These are phyloP conservation scores for Fraxinus albicans DNA, from an alignment of 305 asterid species.

Conservation along the genomic window DNA sequence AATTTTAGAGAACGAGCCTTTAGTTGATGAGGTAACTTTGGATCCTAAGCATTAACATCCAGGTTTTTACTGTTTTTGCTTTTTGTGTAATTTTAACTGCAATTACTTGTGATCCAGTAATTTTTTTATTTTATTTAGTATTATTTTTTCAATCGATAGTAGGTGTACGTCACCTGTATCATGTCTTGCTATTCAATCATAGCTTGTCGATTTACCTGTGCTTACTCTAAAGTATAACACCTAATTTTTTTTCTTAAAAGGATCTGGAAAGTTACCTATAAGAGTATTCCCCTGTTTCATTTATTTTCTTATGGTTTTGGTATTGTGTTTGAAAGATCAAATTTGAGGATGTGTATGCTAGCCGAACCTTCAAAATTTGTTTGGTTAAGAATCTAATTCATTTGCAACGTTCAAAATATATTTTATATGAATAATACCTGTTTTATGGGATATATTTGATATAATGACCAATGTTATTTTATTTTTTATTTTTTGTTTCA, in stretches of 20 bases:
- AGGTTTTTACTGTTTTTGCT: not conserved
- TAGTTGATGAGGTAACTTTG: constrained; percentile 67
- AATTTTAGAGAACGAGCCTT: constrained; percentile 86
- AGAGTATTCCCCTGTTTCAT: not conserved
- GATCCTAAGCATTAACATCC: constrained; percentile 11
- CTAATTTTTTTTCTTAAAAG: not conserved
- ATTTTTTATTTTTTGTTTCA: not conserved
- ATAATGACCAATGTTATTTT: not conserved
- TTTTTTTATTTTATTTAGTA: not conserved
- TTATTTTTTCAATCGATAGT: not conserved
- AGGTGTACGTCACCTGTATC: constrained; percentile 1
- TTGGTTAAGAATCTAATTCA: constrained; percentile 5
- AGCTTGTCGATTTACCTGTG: constrained; percentile 15
- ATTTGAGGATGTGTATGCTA: not conserved
- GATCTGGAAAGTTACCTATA: constrained; percentile 4
- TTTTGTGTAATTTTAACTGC: not conserved
- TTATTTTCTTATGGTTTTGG: constrained; percentile 13
- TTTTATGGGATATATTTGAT: constrained; percentile 7
- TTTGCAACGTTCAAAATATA: not conserved
- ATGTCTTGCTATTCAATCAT: constrained; percentile 1
- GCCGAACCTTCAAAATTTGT: constrained; percentile 2
- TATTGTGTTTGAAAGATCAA: constrained; percentile 8
- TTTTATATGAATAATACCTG: not conserved
- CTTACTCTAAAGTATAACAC: not conserved
- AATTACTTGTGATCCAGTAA: not conserved